Percentiles rank a stretch among this genome's conserved stretches.
Conservation (phyloP, 176 grass and related monocot genomes). For the Lolium rigidum region DNA sequence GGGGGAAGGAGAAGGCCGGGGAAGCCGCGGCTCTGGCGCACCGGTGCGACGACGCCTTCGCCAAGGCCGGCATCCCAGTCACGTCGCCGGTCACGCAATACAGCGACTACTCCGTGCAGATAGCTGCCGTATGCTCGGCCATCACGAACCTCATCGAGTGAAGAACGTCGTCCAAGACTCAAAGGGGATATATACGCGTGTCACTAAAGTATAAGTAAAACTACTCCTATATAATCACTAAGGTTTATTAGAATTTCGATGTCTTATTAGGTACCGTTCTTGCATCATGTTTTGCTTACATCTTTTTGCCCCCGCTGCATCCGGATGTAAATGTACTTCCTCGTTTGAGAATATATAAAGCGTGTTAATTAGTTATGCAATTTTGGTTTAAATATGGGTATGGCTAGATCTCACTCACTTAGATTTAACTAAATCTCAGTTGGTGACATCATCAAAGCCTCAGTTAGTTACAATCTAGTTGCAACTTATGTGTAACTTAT, state of each 20-base stretch:
- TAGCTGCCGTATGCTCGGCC: slow-evolving; percentile 35
- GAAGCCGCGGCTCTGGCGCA: slow-evolving; percentile 37
- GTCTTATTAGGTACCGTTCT: background rate
- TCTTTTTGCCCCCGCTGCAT: background rate
- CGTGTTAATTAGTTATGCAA: background rate
- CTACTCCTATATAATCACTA: no score
- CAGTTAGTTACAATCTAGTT: no score
- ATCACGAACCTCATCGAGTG: slow-evolving; percentile 59
- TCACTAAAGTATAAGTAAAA: background rate
- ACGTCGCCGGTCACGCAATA: slow-evolving; percentile 31
- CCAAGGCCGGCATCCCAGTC: slow-evolving; percentile 12
- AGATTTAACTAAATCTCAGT: no score
- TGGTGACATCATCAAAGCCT: no score
- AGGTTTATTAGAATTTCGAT: no score
- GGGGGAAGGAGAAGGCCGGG: slow-evolving; percentile 29
- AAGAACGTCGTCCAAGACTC: background rate
- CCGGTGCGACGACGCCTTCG: slow-evolving; percentile 47
- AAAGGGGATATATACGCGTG: background rate
- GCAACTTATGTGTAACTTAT: no score
- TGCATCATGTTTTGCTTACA: background rate
- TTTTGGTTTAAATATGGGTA: background rate
- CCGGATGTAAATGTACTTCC: background rate
- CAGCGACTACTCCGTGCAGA: slow-evolving; percentile 32
- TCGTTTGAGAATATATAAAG: background rate
- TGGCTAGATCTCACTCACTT: no score